A percentile compares a stretch with the other conserved stretches of the same genome.
phyloP scores from a whole-genome alignment of 75 land plant genomes.

The Sequoia sempervirens region DNA sequence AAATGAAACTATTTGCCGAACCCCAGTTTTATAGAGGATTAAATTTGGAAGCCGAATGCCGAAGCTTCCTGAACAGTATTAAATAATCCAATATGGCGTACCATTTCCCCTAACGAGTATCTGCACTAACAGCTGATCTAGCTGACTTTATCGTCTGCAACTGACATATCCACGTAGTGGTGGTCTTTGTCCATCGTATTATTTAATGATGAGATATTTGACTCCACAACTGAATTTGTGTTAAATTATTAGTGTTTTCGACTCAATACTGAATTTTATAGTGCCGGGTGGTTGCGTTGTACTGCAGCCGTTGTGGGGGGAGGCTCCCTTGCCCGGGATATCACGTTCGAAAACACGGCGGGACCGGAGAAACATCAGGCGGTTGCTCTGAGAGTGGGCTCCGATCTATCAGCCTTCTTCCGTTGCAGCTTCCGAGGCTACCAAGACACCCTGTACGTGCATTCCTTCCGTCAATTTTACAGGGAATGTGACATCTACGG shows the following conservation, averaged over 20 bases:
- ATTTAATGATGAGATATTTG: not conserved
- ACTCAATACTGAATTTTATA: too few species aligned
- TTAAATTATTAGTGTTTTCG: too few species aligned
- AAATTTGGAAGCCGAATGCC: too few species aligned
- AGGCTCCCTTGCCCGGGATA: slow-evolving; percentile 14
- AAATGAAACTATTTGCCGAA: too few species aligned
- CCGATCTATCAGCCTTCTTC: slow-evolving; percentile 12
- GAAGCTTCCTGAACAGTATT: too few species aligned
- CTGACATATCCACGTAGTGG: too few species aligned
- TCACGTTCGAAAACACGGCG: slow-evolving; percentile 28
- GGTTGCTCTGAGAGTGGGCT: slow-evolving; percentile 17
- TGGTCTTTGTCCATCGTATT: not conserved
- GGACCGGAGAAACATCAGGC: slow-evolving; percentile 24
- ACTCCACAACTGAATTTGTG: not conserved
- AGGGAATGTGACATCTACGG: too few species aligned
- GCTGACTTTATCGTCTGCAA: too few species aligned
- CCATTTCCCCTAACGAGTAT: too few species aligned
- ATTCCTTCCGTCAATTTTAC: slow-evolving; percentile 13
- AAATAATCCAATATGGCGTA: too few species aligned
- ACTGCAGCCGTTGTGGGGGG: slow-evolving; percentile 14
- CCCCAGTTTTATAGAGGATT: too few species aligned
- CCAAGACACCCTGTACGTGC: slow-evolving; percentile 29
- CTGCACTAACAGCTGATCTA: too few species aligned
- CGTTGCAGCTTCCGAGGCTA: slow-evolving; percentile 12
- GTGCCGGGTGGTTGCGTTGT: not conserved